These are phyloP conservation scores for Gynochthodes officinalis DNA, from an alignment of 257 asterid genomes.

Conservation along the genomic window DNA sequence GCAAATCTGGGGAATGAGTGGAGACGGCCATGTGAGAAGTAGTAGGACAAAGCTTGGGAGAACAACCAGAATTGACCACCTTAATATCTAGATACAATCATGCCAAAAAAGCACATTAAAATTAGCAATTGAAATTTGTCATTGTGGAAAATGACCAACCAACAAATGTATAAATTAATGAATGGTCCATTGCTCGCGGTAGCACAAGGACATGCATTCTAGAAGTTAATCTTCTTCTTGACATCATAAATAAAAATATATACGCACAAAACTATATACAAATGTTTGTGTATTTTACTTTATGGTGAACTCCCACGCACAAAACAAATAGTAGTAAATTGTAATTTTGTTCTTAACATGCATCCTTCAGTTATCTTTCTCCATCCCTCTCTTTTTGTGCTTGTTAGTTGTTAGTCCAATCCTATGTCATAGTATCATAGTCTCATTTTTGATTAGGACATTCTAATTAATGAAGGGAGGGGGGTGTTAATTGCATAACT, in stretches of 20 bases:
- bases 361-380: no score
- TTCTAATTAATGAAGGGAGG: no score
- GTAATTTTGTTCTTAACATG: no score
- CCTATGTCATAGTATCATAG: no score
- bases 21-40: constrained; percentile 11
- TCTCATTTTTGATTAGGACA: no score
- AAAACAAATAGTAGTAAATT: no score
- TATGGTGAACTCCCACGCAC: no score
- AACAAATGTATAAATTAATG: constrained; percentile 3
- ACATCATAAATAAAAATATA: background rate
- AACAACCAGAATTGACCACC: constrained; percentile 1
- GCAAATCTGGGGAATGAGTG: background rate
- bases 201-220: constrained; percentile 10
- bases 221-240: constrained; percentile 7
- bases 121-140: constrained; percentile 17
- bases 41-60: background rate
- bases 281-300: background rate
- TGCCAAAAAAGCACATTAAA: constrained; percentile 10
- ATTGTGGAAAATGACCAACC: constrained; percentile 3
- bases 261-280: background rate
- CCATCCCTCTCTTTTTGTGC: no score
- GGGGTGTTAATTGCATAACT: no score
- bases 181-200: constrained; percentile 20
- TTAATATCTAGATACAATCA: background rate
- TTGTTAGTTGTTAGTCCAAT: no score